Base-by-base conservation (phyloP, 805 yeast genomes). In the Sugiyamaella marilandica region DNA sequence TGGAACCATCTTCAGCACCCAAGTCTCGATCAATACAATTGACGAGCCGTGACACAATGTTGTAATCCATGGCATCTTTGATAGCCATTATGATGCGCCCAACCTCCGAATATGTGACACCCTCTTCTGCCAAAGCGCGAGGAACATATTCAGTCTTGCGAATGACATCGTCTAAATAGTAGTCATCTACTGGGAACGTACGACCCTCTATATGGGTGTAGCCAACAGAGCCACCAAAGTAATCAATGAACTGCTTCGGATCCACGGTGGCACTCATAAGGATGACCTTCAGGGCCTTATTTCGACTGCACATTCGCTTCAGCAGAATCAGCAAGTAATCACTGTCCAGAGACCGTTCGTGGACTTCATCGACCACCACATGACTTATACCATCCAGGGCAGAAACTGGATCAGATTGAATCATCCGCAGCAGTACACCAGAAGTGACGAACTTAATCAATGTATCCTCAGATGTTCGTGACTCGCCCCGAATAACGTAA, bases 211-310 rank as follows among this genome's bases (percentile, higher is more conserved):
- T 90, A 65, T 90, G 96, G 33, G 85, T 76, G 57, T 85, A 88
- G 13, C 83, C 82, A 11, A 81, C 67, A 1, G 43, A 49, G 14
- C 37, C 37, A 2, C 71, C 71, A 65, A 92, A 92, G 62, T 85
- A 92, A 24, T 75, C 72, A 50, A 78, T 74, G 70, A 90, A 92
- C 41, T 79, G 74, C 9, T 75, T 74, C 1, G 84, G 77, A 62
- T 88, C 87, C 41, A 92, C 91, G 0, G 98, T 92, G 2, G 98
- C 98, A 64, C 96, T 86, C 97, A 94, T 92, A 48, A 94, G 74
- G 9, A 92, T 76, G 32, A 92, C 74, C 61, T 82, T 85, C 53
- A 91, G 65, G 0, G 80, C 76, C 47, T 73, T 75, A 29, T 45
- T 56, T 45, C 66, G 71, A 10, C 69, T 63, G 58, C 83, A 61